Percentiles rank a stretch among this genome's conserved stretches.
phyloP scores from a whole-genome alignment of 73 alveolate species.

The Paramecium primaurelia region DNA sequence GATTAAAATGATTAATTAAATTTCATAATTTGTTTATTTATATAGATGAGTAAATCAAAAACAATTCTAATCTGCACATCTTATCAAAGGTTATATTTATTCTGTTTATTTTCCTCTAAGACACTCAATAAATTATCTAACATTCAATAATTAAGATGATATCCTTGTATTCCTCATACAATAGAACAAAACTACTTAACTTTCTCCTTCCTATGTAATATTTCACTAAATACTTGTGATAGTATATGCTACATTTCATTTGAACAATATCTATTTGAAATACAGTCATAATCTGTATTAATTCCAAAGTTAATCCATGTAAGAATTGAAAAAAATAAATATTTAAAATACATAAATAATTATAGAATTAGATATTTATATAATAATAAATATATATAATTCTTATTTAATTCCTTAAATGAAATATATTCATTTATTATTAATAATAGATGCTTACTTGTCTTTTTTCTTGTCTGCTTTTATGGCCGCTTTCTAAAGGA shows the following conservation, averaged over 20 bases:
- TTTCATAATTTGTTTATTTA: not conserved
- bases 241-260: not conserved
- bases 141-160: not conserved
- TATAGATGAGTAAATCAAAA: not conserved
- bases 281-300: not conserved
- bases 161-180: not conserved
- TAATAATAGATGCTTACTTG: too few species aligned
- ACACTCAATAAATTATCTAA: not conserved
- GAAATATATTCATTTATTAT: too few species aligned
- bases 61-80: not conserved
- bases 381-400: too few species aligned
- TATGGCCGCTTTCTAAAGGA: too few species aligned
- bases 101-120: not conserved
- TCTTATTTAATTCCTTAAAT: too few species aligned
- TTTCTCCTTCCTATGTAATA: not conserved
- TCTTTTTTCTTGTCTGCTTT: too few species aligned
- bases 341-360: not conserved
- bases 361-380: too few species aligned
- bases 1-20: not conserved
- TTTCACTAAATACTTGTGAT: not conserved
- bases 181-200: too few species aligned
- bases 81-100: too few species aligned
- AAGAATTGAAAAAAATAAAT: not conserved
- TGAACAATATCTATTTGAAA: not conserved
- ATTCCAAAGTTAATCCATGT: not conserved